phyloP scores from a whole-genome alignment of 768 basidiomycete genomes.

The Kwoniella bestiolae region DNA sequence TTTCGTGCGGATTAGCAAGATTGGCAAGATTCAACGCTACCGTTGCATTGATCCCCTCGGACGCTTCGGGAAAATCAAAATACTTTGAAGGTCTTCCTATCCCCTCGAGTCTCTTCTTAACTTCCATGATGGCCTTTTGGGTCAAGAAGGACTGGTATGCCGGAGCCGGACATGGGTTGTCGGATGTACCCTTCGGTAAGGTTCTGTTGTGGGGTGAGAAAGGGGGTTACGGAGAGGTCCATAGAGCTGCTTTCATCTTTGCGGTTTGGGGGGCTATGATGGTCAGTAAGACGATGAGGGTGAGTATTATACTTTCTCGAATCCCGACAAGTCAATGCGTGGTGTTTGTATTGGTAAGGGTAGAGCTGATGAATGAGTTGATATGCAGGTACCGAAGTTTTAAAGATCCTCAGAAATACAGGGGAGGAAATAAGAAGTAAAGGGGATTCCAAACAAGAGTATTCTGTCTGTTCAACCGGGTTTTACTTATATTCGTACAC shows the following conservation, averaged over 20 bases:
- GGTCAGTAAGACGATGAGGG: constrained; percentile 94
- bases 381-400: neutral
- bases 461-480: constrained; percentile 5
- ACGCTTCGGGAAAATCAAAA: constrained; percentile 78
- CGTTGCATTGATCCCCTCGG: constrained; percentile 89
- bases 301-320: too few relatives aligned
- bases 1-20: constrained; percentile 93
- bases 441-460: neutral
- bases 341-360: neutral
- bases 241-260: constrained; percentile 77
- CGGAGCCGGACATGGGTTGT: constrained; percentile 63
- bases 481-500: neutral
- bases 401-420: neutral
- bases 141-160: constrained; percentile 81
- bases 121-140: constrained; percentile 79
- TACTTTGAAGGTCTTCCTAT: constrained; percentile 99
- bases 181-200: constrained; percentile 63
- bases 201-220: constrained; percentile 46
- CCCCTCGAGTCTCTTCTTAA: constrained; percentile 82
- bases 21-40: constrained; percentile 99
- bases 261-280: constrained; percentile 89
- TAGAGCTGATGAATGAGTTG: neutral
- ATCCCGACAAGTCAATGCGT: too few relatives aligned
- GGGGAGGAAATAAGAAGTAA: neutral
- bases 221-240: constrained; percentile 66